Evolutionary conservation across 1,139 yeast species (phyloP).

Genomic region (Arxiozyma heterogenica): DNA sequence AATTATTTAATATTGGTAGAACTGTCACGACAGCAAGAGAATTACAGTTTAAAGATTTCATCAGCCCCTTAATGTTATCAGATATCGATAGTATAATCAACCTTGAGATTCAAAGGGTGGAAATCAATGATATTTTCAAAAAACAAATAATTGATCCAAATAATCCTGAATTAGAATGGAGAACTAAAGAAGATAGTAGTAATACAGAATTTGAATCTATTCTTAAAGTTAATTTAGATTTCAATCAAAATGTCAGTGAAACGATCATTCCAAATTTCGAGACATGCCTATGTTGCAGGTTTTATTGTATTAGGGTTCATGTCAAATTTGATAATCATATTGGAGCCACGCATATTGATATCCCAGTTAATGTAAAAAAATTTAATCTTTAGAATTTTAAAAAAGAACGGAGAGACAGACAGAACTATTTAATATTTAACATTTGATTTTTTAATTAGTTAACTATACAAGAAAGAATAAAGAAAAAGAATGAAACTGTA

Average conservation of each 20-base stretch:
- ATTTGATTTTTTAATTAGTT: too few species aligned
- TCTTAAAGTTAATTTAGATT: constrained; percentile 25
- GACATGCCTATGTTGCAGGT: constrained; percentile 44
- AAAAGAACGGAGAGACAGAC: not conserved
- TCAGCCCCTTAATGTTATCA: constrained; percentile 15
- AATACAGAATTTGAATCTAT: constrained; percentile 18
- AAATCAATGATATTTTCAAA: constrained; percentile 20
- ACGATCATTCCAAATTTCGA: constrained; percentile 53
- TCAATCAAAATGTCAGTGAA: constrained; percentile 26
- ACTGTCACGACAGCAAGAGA: constrained; percentile 9
- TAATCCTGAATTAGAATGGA: constrained; percentile 3
- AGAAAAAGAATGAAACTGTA: too few species aligned
- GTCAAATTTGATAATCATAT: constrained; percentile 29
- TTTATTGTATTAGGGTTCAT: constrained; percentile 36
- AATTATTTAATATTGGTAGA: constrained; percentile 14
- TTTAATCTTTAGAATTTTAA: constrained; percentile 5
- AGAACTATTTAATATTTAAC: not conserved
- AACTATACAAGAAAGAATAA: not conserved
- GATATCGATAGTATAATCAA: constrained; percentile 24
- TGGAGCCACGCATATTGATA: constrained; percentile 26
- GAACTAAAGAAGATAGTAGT: constrained; percentile 9
- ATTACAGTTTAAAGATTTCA: constrained; percentile 21
- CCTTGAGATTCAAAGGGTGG: constrained; percentile 13
- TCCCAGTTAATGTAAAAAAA: constrained; percentile 33
- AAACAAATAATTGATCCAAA: constrained; percentile 15